phyloP scores from a whole-genome alignment of 2,329 filamentous ascomycete genomes.

The Lachnellula suecica region DNA sequence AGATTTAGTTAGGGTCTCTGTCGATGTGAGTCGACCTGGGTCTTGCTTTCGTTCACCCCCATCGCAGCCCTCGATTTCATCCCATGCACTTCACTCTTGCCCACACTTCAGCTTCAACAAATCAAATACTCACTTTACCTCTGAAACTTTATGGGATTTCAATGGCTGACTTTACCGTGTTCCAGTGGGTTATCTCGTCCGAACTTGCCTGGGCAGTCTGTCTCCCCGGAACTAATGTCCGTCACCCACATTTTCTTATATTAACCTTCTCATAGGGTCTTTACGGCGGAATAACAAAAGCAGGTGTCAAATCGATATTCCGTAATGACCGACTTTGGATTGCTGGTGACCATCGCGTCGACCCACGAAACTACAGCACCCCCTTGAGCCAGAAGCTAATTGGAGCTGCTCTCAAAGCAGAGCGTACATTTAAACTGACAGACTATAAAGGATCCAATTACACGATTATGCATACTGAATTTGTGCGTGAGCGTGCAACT shows the following conservation, averaged over 20 bases:
- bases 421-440: constrained; percentile 42
- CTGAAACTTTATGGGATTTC: too few relatives aligned
- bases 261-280: constrained; percentile 14
- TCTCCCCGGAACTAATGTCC: constrained; percentile 19
- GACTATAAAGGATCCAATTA: constrained; percentile 40
- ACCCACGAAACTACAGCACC: constrained; percentile 40
- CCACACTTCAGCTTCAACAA: too few relatives aligned
- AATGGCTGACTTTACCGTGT: too few relatives aligned
- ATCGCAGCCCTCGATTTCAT: too few relatives aligned
- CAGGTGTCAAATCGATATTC: constrained; percentile 38
- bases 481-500: constrained; percentile 42
- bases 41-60: too few relatives aligned
- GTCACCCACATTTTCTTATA: background rate
- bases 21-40: too few relatives aligned
- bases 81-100: too few relatives aligned
- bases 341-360: constrained; percentile 47
- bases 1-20: constrained; percentile 40
- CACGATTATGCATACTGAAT: constrained; percentile 43
- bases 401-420: constrained; percentile 36
- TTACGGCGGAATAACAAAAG: constrained; percentile 39
- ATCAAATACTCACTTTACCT: too few relatives aligned
- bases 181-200: constrained; percentile 46
- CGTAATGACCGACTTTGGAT: constrained; percentile 52
- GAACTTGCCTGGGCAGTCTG: constrained; percentile 39
- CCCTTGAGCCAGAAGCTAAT: constrained; percentile 39